Evolutionary conservation across 352 stramenopile genomes (phyloP).

Genomic region (Nothophytophthora sp.): DNA sequence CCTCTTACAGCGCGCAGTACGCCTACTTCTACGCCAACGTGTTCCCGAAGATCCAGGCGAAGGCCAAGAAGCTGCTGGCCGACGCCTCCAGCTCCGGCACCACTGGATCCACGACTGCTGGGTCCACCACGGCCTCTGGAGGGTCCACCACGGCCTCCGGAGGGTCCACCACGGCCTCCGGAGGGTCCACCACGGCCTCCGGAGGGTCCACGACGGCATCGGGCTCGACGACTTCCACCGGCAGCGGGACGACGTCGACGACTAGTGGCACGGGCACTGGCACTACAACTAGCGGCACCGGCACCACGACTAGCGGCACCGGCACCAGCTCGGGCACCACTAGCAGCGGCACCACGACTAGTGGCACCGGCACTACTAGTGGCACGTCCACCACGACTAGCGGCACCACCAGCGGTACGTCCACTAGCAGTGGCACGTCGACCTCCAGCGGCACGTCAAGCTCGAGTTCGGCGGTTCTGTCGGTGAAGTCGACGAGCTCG

Average conservation of each 20-base stretch:
- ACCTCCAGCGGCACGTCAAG: background rate
- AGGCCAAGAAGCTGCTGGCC: constrained; percentile 26
- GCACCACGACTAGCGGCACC: background rate
- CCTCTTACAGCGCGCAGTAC: constrained; percentile 44
- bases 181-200: constrained; percentile 9
- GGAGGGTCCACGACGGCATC: constrained; percentile 3
- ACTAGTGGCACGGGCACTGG: background rate
- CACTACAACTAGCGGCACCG: constrained; percentile 5
- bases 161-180: too few species aligned
- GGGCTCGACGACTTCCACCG: constrained; percentile 1
- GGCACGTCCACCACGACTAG: background rate
- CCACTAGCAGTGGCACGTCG: background rate
- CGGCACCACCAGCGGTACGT: background rate
- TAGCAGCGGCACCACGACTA: background rate
- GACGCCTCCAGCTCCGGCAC: constrained; percentile 13
- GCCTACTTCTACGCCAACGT: constrained; percentile 63
- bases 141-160: too few species aligned
- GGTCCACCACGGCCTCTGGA: constrained; percentile 13
- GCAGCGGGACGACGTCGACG: background rate
- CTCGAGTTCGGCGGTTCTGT: constrained; percentile 8
- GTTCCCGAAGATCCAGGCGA: constrained; percentile 58
- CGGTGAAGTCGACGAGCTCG: constrained; percentile 16
- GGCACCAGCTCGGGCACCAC: background rate
- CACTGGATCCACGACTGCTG: constrained; percentile 7
- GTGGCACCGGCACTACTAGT: background rate